Base-by-base conservation (phyloP, 257 asterid genomes). In the Forsythia suspensa region DNA sequence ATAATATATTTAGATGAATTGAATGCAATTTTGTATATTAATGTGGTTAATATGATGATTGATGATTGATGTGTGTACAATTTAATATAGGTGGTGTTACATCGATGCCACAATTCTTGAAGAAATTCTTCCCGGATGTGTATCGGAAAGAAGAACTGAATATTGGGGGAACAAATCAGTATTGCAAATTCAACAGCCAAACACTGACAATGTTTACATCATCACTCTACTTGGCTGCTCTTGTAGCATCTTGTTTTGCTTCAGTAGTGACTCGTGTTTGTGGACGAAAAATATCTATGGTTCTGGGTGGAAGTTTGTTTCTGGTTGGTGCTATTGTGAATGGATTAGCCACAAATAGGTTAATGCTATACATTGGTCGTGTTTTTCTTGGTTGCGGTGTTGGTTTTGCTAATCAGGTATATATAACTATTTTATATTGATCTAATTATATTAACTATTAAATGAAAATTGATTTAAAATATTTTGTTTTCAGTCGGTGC, bases 61-160 rank as follows among this genome's bases (percentile, higher is more conserved):
- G 24, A 43, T 43, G 8, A 43, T 1, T 43, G 10, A 6, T 43
- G 9, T 42, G 10, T 43, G 51, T 21, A 24, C 16, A 6, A 51
- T 51, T 12, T 29, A 12, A 7, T 52, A 82, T 69, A 85, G 89
- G 89, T 5, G 89, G 89, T 2, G 89, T 86, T 4, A 83, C 87
- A 3, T 77, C 89, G 0, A 86, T 86, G 89, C 76, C 77, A 2
- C 4, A 43, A 0, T 86, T 86, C 72, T 20, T 86, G 29, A 11
- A 81, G 76, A 76, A 81, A 42, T 86, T 86, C 79, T 86, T 86
- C 41, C 89, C 87, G 0, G 1, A 1, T 0, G 87, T 85, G 3
- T 80, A 67, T 46, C 43, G 44, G 1, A 73, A 55, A 37, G 72
- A 78, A 72, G 76, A 52, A 5, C 40, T n/a, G 5, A 15, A 48